Base-by-base conservation (phyloP, 2,329 filamentous ascomycete genomes). In the Fusarium sp. region DNA sequence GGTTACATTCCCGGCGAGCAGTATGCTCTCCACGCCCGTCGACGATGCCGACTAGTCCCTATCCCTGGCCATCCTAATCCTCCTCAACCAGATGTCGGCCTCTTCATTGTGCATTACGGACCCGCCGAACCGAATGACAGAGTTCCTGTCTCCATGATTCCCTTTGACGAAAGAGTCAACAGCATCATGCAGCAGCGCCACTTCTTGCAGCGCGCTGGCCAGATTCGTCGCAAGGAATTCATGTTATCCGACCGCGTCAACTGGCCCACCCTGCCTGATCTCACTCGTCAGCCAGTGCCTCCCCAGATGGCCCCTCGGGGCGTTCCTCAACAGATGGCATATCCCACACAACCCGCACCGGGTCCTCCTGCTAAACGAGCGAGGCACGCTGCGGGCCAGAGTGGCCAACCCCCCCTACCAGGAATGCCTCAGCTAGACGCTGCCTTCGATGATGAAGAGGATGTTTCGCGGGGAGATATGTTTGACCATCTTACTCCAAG, bases 101-200 rank as follows among this genome's bases (percentile, higher is more conserved):
- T 98, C 21, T 98, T 94, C 92, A 91, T 99, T 60, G 90, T 97
- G 35, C 95, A 98, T 83, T 98, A 98, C 81, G 91, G 92, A 39
- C 91, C 91, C 63, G 88, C 93, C 12, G 92, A 96, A 42, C 90
- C 89, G 51, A 88, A 89, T 62, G 91, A 95, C 72, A 89, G 93
- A 66, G 86, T 97, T 38, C 93, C 93, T 3, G 87, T 90, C 25
- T 87, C 88, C 42, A 86, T 90, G 73, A 88, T 95, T 23, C 91
- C 89, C 0, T 86, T 91, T 63, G 86, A 90, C 45, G 86, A 88
- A 52, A 89, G 90, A 33, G 85, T 88, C 46, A 90, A 91, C 67
- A 81, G 84, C 52, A 86, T 88, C 21, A 85, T 94, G 79, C 86
- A 87, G 64, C 88, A 90, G 61, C 86, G 90, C 77, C 86, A 82